A percentile compares a stretch with the other conserved stretches of the same genome.
These are phyloP conservation scores for Boletus tylopilopsis DNA, from an alignment of 768 basidiomycete genomes.

Conservation along the genomic window DNA sequence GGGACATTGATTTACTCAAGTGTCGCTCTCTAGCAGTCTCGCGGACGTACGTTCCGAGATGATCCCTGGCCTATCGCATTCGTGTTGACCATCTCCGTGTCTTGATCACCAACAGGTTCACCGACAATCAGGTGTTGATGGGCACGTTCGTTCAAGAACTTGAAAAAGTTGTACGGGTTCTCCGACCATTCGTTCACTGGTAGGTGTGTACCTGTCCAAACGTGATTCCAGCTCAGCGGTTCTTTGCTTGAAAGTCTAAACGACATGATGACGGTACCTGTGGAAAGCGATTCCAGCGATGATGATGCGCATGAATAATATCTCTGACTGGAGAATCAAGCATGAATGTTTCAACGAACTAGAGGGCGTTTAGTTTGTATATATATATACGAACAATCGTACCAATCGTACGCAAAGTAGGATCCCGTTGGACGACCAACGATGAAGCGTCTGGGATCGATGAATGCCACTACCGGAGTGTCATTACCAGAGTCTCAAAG, in stretches of 20 bases:
- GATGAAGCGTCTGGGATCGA: no score
- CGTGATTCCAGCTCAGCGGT: not conserved
- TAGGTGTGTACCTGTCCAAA: conserved; percentile 28
- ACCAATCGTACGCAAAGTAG: not conserved
- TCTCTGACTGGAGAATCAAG: not conserved
- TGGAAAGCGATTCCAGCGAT: conserved; percentile 18
- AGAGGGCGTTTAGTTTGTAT: not conserved
- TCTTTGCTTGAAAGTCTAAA: conserved; percentile 49
- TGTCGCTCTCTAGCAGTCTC: conserved; percentile 74
- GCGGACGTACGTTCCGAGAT: conserved; percentile 42
- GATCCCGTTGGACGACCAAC: no score
- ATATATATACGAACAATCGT: not conserved
- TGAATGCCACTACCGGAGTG: not conserved
- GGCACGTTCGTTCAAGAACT: conserved; percentile 64
- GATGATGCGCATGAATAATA: conserved; percentile 7
- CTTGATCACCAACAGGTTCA: conserved; percentile 46
- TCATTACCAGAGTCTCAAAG: not conserved
- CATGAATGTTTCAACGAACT: conserved; percentile 3
- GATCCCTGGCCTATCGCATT: not conserved
- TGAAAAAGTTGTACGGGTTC: conserved; percentile 47
- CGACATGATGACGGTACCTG: conserved; percentile 61
- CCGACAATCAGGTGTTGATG: conserved; percentile 66
- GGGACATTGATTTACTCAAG: conserved; percentile 90
- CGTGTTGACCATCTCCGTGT: conserved; percentile 14
- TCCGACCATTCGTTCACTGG: conserved; percentile 81